Evolutionary conservation across 225 moss, liverwort and hornwort species (phyloP), one percentile per base, ranked within the genome.

Genomic region (Pseudoscleropodium purum): DNA sequence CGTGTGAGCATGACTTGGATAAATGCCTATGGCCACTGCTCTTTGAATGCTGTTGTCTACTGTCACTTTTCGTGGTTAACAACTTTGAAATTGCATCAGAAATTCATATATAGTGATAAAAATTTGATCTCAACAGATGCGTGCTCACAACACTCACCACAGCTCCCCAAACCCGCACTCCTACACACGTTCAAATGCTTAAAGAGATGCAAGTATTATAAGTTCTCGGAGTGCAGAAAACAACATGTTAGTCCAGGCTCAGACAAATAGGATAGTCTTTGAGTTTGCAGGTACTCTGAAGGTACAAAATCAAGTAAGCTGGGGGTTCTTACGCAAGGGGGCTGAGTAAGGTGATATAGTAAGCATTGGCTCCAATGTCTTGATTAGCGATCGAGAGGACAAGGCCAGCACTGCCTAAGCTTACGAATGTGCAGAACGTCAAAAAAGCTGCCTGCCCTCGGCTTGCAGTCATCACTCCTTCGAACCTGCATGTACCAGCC

Each of bases 361-460:
- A 99, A 91, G 97, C 97, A 84, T 96, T 96, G 84, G 90, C 88
- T 94, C 99, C 99, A 77, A 97, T 90, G 82, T 95, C 94, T 92
- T 97, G 99, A 63, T 92, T 93, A 67, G 97, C 97, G 79, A 99
- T 99, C 57, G 96, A 95, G 87, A 99, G 97, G 83, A 99, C 97
- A 82, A 99, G 95, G 21, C 95, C 99, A 82, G 96, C 96, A 88
- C 97, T 95, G 62, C 92, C 99, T 89, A 99, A 93, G 91, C 97
- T 99, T 36, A 99, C 92, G 64, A 97, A 97, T 49, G 97, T 97
- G 89, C 97, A 99, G 92, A 99, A 99, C 75, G 96, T 97, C 90
- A 99, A 86, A 91, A 97, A 97, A 39, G 97, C 97, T 85, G 97
- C 99, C 88, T 99, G 97, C 68, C 97, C 99, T 91, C 99, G 95